These are phyloP conservation scores for Globisporangium yorkense DNA, from an alignment of 352 stramenopile genomes.

Conservation along the genomic window DNA sequence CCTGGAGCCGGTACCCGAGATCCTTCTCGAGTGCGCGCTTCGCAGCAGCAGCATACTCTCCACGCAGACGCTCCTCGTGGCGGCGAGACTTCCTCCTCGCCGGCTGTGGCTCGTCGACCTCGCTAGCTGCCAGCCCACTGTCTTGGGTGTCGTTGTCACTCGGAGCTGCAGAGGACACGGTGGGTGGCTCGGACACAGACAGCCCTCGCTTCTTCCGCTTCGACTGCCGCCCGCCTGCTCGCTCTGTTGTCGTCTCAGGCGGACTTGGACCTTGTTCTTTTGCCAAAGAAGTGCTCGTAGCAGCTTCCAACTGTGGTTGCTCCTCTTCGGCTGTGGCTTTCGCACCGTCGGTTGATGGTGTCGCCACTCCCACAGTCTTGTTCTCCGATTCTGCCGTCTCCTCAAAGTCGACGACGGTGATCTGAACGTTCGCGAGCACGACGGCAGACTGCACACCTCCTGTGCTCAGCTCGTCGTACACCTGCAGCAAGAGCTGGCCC, in stretches of 20 bases:
- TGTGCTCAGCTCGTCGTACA: conserved; percentile 51
- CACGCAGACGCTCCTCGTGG: conserved; percentile 55
- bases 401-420: conserved; percentile 15
- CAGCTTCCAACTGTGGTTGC: not conserved
- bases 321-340: not conserved
- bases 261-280: not conserved
- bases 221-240: not conserved
- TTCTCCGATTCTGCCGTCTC: not conserved
- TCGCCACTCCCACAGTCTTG: not conserved
- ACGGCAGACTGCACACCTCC: conserved; percentile 15
- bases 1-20: conserved; percentile 40
- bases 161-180: not conserved
- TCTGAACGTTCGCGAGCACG: conserved; percentile 18
- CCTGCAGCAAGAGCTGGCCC: conserved; percentile 54
- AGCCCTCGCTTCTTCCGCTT: conserved; percentile 8
- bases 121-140: conserved; percentile 18
- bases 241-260: not conserved
- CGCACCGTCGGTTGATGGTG: not conserved
- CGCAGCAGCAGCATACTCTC: conserved; percentile 60
- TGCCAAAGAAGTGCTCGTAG: not conserved
- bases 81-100: conserved; percentile 55
- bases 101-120: conserved; percentile 21
- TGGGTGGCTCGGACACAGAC: conserved; percentile 2
- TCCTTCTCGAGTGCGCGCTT: conserved; percentile 60
- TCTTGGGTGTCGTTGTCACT: conserved; percentile 47